Evolutionary conservation across 371 early-diverging fungal species (phyloP), one percentile per base, ranked within the genome.

Genomic region (Entomophthora muscae): DNA sequence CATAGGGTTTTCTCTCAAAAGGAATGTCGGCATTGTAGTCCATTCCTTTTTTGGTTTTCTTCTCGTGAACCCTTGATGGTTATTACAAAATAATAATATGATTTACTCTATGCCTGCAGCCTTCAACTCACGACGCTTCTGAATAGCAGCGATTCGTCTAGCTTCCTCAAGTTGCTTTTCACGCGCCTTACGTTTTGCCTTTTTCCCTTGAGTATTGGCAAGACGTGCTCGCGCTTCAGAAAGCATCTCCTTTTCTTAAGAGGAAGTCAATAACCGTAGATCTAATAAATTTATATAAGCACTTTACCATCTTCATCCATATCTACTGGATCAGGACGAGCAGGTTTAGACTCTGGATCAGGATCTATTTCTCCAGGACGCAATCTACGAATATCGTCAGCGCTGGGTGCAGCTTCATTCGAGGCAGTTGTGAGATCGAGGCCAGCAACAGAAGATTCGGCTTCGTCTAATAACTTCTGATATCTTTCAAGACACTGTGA

Each of bases 151-250:
- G 59, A 95, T 75, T 27, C 97, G 83, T 63, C 93, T 76, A 3
- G 97, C 90, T 70, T 96, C 98, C 70, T 96, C 95, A 58, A 96
- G 75, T 70, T 93, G 93, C 71, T 91, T 82, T 73, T 98, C 98
- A 68, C 98, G 84, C 17, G 95, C 97, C 78, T 96, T 98, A 70
- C 98, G 82, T 72, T 96, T 96, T 13, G 98, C 96, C 69, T 98
- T 98, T 70, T 98, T 98, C 63, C 98, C 98, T 71, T 95, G 95
- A 13, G 97, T 96, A 70, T 98, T 98, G 52, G 98, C 98, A 63
- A 98, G 75, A 72, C 98, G 83, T 21, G 98, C 98, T 64, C 98
- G 85, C 3, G 98, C 97, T 73, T 98, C 97, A 1, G 92, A 90
- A 28, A 96, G 77, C 97, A 96, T 96, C 71, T 96, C 97, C 78